Base-by-base conservation (phyloP, 2,329 filamentous ascomycete species). In the Cadophora sp. region DNA sequence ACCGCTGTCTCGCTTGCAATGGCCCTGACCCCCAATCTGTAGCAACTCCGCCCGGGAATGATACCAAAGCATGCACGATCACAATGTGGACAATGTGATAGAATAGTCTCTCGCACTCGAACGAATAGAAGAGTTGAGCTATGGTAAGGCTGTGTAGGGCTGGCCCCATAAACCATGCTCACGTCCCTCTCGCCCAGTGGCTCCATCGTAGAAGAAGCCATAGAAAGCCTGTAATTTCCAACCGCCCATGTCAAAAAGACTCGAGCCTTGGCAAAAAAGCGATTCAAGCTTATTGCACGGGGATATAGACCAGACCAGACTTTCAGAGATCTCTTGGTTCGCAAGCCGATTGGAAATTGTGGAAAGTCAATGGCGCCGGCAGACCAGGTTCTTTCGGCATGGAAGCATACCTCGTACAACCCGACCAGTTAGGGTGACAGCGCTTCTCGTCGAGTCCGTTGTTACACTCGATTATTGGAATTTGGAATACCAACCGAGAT, bases 81-180 rank as follows among this genome's bases (percentile, higher is more conserved):
- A 6, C 27, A 30, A 30, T 30, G 27, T 30, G 27, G 6, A 6
- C 27, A 30, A 30, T 30, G 27, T 30, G 27, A 30, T 30, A 6
- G 27, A 30, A 30, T 30, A 30, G 41, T n/a, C n/a, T 48, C n/a
- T 48, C 20, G 45, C 45, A 20, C 8, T 48, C 45, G 45, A 22
- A 48, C 45, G 45, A 48, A 48, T 48, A 48, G n/a, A 48, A 48
- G 8, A 48, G n/a, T 20, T 5, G n/a, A 48, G n/a, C n/a, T 48
- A 9, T n/a, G 18, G 45, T 20, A 22, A 16, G 45, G n/a, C n/a
- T 48, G 45, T 22, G 45, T 48, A 48, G 45, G 45, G 45, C 45
- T 48, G 45, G 18, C 45, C 6, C 43, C n/a, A n/a, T n/a, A 3
- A n/a, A 20, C 43, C 43, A 13, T 47, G 43, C 6, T 20, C 16